Evolutionary conservation across 768 basidiomycete species (phyloP).

Genomic region (Royoungia palumana): DNA sequence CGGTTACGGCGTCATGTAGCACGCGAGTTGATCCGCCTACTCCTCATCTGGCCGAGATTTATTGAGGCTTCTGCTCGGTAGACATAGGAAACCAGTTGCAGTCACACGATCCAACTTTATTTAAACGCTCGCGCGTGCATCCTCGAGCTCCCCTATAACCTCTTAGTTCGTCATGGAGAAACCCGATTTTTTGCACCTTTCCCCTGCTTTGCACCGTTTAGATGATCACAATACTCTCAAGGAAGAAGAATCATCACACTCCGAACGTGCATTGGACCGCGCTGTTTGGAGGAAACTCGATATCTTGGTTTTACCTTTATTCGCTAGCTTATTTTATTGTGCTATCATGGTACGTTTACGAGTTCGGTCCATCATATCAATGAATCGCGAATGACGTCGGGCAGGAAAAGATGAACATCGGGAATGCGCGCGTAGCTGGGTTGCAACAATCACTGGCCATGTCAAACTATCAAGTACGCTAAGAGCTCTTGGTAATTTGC

Average conservation of each 20-base stretch:
- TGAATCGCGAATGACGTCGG: neutral
- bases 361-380: neutral
- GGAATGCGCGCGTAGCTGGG: conserved; percentile 60
- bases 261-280: conserved; percentile 29
- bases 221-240: neutral
- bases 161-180: too few species aligned
- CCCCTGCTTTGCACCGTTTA: neutral
- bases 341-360: conserved; percentile 44
- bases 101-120: too few species aligned
- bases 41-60: too few species aligned
- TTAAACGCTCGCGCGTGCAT: too few species aligned
- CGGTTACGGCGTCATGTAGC: too few species aligned
- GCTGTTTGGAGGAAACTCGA: conserved; percentile 51
- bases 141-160: too few species aligned
- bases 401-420: conserved; percentile 45
- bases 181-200: neutral
- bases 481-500: neutral
- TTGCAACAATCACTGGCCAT: conserved; percentile 47
- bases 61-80: too few species aligned
- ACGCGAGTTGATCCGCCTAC: too few species aligned
- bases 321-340: conserved; percentile 47
- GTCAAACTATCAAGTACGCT: conserved; percentile 26
- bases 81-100: too few species aligned
- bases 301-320: conserved; percentile 44
- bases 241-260: conserved; percentile 7